Base-by-base conservation (phyloP, 306 rosid genomes). In the Hippophae gyantsensis region DNA sequence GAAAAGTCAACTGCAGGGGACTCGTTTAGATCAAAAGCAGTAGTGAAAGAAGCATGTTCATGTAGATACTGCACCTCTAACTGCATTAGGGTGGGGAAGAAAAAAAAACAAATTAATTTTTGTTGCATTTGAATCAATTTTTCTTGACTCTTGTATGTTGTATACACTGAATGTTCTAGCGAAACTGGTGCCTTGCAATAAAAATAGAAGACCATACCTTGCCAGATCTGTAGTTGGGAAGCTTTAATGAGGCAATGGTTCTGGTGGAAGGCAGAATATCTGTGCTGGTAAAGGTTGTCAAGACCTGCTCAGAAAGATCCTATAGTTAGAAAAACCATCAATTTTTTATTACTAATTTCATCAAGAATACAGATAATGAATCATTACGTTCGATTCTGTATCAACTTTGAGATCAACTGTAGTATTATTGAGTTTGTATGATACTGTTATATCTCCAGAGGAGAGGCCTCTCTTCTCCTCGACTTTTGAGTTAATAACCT, bases 141-240 rank as follows among this genome's bases (percentile, higher is more conserved):
- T 8, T 53, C 23, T 23, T 53, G 2, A 18, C 8, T 25, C 7
- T 18, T 38, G 26, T 7, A 23, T 5, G 57, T 9, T 18, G n/a
- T 7, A 7, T 23, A 26, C 7, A 6, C 42, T 23, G 9, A 9
- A 54, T 54, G 41, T 54, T 23, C 9, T 6, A 13, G 11, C 7
- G 47, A 50, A 41, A 1, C 23, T 18, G 23, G 23, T 18, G 23
- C 23, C 23, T 18, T 18, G 23, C 23, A 18, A 18, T 18, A 18
- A 18, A 18, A 18, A 18, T 18, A 27, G 11, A 6, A 18, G 47
- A 6, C 13, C 27, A 58, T 59, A 69, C 73, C 62, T 61, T 69
- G 57, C 62, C 53, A 47, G 73, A 69, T 7, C 52, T 42, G 57
- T 61, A 61, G 48, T 69, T 62, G 7, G 61, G 68, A 10, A 48